phyloP scores from a whole-genome alignment of 768 basidiomycete species.

The Suillus variegatus region DNA sequence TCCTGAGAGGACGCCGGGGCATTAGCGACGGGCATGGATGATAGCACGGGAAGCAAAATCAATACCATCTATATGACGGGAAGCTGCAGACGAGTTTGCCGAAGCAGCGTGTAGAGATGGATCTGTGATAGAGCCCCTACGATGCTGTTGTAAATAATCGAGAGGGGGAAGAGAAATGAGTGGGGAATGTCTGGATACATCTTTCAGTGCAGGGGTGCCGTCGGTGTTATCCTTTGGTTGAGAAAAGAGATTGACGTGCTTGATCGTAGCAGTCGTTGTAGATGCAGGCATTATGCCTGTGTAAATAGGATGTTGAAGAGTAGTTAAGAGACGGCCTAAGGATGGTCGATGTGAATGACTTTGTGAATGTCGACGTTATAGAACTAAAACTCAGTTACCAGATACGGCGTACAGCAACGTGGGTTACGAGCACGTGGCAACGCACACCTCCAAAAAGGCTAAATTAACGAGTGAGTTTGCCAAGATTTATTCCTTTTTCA shows the following conservation, averaged over 20 bases:
- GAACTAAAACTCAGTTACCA: conserved; percentile 21
- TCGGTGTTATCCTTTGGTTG: conserved; percentile 14
- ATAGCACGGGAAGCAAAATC: conserved; percentile 16
- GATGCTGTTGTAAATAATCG: conserved; percentile 77
- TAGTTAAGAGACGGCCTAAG: conserved; percentile 5
- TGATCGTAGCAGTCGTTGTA: conserved; percentile 14
- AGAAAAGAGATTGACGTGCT: conserved; percentile 9
- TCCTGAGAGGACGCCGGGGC: conserved; percentile 38
- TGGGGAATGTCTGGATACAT: conserved; percentile 47
- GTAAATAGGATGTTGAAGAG: conserved; percentile 8
- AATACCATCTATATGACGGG: conserved; percentile 24
- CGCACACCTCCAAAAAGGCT: conserved; percentile 19
- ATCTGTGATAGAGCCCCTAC: conserved; percentile 84
- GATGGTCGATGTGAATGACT: conserved; percentile 15
- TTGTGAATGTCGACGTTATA: conserved; percentile 33
- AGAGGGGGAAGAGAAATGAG: conserved; percentile 70
- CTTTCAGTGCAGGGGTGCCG: conserved; percentile 30
- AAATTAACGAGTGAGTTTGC: conserved; percentile 21
- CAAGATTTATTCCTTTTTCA: conserved; percentile 10
- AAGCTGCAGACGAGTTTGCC: conserved; percentile 21
- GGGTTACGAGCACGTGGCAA: conserved; percentile 33
- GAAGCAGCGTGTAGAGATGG: conserved; percentile 71
- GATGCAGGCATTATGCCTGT: conserved; percentile 15
- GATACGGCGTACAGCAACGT: conserved; percentile 29
- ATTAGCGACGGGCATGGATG: conserved; percentile 22